phyloP scores from a whole-genome alignment of 345 rosid genomes.

The Atalantia buxifolia region DNA sequence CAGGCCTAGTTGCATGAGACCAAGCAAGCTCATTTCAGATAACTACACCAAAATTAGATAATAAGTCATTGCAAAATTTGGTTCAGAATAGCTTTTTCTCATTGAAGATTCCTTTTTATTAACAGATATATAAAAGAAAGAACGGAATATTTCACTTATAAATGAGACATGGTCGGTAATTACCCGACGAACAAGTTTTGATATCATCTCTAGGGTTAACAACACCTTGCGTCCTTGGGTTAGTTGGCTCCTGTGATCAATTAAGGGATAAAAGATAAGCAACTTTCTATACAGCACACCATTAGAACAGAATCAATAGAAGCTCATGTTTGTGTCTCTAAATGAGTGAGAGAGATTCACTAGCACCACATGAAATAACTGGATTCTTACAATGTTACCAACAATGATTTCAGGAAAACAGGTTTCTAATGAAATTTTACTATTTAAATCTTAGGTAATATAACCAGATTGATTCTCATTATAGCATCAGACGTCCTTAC shows the following conservation, averaged over 20 bases:
- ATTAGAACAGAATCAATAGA: neutral
- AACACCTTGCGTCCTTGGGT: slow-evolving; percentile 88
- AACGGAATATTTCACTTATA: neutral
- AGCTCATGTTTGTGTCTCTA: neutral
- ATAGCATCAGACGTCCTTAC: neutral
- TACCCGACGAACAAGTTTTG: slow-evolving; percentile 77
- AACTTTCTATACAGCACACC: neutral
- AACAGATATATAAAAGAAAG: neutral
- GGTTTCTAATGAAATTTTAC: neutral
- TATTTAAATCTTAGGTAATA: neutral
- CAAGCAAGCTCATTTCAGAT: neutral
- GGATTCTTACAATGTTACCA: neutral
- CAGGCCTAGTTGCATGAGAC: neutral
- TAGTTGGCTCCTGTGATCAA: slow-evolving; percentile 64
- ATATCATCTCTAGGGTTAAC: slow-evolving; percentile 72
- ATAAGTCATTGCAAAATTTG: neutral
- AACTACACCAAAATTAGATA: neutral
- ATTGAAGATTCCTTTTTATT: neutral
- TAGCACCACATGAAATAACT: slow-evolving; percentile 1
- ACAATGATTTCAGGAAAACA: neutral
- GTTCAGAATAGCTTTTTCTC: slow-evolving; percentile 1
- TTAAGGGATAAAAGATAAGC: neutral
- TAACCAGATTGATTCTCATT: neutral
- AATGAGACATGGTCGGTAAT: neutral
- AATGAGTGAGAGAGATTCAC: neutral